Evolutionary conservation across 2,329 filamentous ascomycete species (phyloP).

Genomic region (Coniochaeta sp.): DNA sequence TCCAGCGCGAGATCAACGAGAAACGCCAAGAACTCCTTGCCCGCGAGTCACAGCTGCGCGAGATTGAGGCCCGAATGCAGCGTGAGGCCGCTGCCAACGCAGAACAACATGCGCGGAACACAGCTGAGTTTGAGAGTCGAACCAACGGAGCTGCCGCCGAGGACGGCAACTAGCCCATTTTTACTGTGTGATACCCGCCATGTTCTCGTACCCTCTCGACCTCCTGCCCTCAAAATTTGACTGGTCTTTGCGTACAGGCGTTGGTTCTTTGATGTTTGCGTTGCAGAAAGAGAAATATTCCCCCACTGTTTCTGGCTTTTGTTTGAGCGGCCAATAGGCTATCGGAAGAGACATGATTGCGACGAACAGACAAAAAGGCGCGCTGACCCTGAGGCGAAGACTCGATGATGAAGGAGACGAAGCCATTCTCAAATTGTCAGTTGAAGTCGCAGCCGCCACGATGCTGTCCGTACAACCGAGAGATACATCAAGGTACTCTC

Average conservation of each 20-base stretch:
- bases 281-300: conserved; percentile 31
- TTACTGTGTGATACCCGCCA: conserved; percentile 1
- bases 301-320: conserved; percentile 30
- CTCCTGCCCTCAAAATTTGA: conserved; percentile 19
- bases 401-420: background rate
- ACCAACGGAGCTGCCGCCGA: conserved; percentile 31
- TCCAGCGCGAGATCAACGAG: conserved; percentile 99
- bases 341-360: conserved; percentile 12
- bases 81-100: conserved; percentile 58
- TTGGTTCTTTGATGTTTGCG: conserved; percentile 36
- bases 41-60: conserved; percentile 95
- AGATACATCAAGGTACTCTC: too few species aligned
- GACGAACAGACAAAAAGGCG: conserved; percentile 8
- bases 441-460: too few species aligned
- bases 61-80: conserved; percentile 97
- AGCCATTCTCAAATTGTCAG: too few species aligned
- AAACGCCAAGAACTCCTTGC: conserved; percentile 98
- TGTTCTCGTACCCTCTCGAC: conserved; percentile 11
- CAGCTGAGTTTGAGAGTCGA: conserved; percentile 27
- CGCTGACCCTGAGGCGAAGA: background rate
- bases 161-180: conserved; percentile 35
- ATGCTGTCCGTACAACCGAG: background rate
- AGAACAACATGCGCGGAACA: conserved; percentile 21
- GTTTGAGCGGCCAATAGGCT: conserved; percentile 18
- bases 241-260: conserved; percentile 39